Evolutionary conservation across 768 basidiomycete genomes (phyloP).

Genomic region (Fomitopsis serialis): DNA sequence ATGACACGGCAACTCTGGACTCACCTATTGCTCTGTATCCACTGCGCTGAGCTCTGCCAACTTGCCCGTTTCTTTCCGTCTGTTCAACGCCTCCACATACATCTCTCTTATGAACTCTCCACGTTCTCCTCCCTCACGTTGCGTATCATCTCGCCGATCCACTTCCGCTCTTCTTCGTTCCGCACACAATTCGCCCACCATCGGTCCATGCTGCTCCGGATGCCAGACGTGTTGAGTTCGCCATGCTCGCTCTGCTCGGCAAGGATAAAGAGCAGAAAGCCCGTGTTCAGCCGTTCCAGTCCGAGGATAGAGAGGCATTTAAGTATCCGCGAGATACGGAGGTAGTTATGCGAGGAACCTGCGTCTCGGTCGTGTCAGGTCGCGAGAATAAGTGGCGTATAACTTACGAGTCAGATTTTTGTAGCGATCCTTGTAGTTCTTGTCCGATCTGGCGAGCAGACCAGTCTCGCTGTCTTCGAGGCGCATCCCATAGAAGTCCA

Average conservation of each 20-base stretch:
- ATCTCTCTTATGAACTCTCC: slow-evolving; percentile 52
- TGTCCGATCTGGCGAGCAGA: slow-evolving; percentile 47
- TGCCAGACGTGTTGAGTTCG: slow-evolving; percentile 41
- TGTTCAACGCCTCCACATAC: slow-evolving; percentile 45
- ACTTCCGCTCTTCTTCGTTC: slow-evolving; percentile 50
- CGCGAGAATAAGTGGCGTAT: neutral
- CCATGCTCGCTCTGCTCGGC: slow-evolving; percentile 60
- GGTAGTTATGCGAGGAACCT: slow-evolving; percentile 71
- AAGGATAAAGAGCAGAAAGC: slow-evolving; percentile 64
- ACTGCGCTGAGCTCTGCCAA: neutral
- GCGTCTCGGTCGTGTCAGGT: neutral
- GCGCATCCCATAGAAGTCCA: slow-evolving; percentile 77
- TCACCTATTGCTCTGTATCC: neutral
- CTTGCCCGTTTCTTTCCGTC: neutral
- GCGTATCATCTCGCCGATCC: slow-evolving; percentile 45
- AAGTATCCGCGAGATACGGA: slow-evolving; percentile 72
- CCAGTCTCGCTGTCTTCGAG: slow-evolving; percentile 55
- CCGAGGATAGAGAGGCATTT: slow-evolving; percentile 72
- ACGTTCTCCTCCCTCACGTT: slow-evolving; percentile 37
- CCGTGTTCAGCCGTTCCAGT: slow-evolving; percentile 56
- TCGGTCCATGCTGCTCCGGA: slow-evolving; percentile 62
- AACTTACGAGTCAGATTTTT: slow-evolving; percentile 61
- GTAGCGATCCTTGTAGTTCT: slow-evolving; percentile 51
- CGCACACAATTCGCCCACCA: slow-evolving; percentile 79
- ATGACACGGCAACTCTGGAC: too few relatives aligned